These are phyloP conservation scores for Plasmodium billcollinsi DNA, from an alignment of 169 alveolate species.

Conservation along the genomic window DNA sequence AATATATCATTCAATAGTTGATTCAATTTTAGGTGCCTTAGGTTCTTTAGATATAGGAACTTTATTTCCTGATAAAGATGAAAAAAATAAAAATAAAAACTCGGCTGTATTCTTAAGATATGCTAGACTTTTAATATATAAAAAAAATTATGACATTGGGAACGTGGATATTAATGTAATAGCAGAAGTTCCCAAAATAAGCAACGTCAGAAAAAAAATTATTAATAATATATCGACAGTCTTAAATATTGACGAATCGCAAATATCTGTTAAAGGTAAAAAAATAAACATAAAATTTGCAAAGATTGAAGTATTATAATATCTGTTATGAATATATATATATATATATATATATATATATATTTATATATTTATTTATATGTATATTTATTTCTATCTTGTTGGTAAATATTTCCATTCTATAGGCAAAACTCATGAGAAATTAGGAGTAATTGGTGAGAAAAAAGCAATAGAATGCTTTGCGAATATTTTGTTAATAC, in stretches of 20 bases:
- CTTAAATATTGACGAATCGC: constrained; percentile 41
- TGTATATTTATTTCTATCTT: not conserved
- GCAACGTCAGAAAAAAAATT: constrained; percentile 19
- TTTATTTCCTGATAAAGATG: constrained; percentile 89
- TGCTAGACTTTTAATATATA: constrained; percentile 72
- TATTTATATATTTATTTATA: not conserved
- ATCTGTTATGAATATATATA: not conserved
- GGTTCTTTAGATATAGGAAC: constrained; percentile 90
- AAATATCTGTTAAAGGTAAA: constrained; percentile 75
- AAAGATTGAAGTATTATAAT: not conserved
- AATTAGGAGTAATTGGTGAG: constrained; percentile 79
- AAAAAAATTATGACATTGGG: constrained; percentile 49
- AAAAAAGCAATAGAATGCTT: constrained; percentile 82
- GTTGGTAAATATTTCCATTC: not conserved
- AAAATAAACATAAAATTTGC: not conserved
- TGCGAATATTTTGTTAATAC: constrained; percentile 77
- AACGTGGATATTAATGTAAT: constrained; percentile 78
- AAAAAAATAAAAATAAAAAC: constrained; percentile 76
- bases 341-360: not conserved
- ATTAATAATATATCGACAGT: constrained; percentile 49
- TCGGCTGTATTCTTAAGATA: constrained; percentile 79
- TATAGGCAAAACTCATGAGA: constrained; percentile 76
- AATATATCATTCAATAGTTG: constrained; percentile 88
- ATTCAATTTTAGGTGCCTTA: constrained; percentile 88
- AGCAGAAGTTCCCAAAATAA: constrained; percentile 70